Percentiles rank a stretch among this genome's conserved stretches.
These are phyloP conservation scores for Nepenthes mirabilis DNA, from an alignment of 148 eudicot species.

Conservation along the genomic window DNA sequence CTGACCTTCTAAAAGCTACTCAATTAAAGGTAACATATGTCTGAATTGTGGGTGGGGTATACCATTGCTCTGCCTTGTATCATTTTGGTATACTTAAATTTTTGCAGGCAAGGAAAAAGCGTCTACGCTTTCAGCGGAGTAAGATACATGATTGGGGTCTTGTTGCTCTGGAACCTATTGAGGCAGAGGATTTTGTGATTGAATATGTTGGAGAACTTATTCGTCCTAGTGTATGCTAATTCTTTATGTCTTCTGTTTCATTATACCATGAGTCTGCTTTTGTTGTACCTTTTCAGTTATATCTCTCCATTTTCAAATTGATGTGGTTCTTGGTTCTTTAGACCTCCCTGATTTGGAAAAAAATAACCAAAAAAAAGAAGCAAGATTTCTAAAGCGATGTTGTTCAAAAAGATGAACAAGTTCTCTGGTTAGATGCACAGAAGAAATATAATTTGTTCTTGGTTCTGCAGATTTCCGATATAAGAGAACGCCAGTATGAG, in stretches of 20 bases:
- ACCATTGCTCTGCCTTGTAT: background rate
- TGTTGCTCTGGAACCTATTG: constrained; percentile 90
- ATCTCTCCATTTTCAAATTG: no score
- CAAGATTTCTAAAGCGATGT: background rate
- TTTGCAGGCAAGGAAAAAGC: constrained; percentile 84
- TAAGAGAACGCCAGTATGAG: constrained; percentile 83
- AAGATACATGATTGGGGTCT: constrained; percentile 99
- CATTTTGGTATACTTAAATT: constrained; percentile 1
- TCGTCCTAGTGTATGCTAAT: constrained; percentile 65
- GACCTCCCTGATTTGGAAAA: no score
- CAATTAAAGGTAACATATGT: constrained; percentile 59
- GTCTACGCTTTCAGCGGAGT: constrained; percentile 80
- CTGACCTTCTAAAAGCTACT: constrained; percentile 87
- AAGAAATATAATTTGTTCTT: background rate
- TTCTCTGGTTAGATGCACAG: background rate
- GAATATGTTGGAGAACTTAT: constrained; percentile 98
- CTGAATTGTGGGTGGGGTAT: constrained; percentile 1
- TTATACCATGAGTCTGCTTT: no score
- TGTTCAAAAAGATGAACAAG: background rate
- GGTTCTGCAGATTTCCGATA: constrained; percentile 72
- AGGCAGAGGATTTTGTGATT: constrained; percentile 93
- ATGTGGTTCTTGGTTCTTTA: no score
- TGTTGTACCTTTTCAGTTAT: no score
- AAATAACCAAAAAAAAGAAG: background rate
- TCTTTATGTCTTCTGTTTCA: no score